Conservation (phyloP, 2,329 filamentous ascomycete genomes). For the Chrysoporthe puriensis region DNA sequence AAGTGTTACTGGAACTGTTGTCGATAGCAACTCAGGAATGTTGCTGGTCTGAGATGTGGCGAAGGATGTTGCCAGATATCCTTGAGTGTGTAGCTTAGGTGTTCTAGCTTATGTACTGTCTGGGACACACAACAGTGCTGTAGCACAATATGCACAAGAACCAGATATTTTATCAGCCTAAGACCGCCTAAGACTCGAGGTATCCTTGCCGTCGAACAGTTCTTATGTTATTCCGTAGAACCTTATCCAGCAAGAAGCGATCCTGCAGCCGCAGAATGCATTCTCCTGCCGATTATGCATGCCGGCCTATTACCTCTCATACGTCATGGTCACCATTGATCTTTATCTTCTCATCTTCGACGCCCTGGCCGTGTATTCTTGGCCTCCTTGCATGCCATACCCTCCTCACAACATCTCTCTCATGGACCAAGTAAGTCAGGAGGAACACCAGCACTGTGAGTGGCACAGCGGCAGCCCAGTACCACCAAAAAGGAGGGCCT, state of each 20-base stretch:
- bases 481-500: constrained; percentile 15
- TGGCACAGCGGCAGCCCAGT: constrained; percentile 19
- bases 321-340: background rate
- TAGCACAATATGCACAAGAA: too few relatives aligned
- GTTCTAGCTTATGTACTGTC: too few relatives aligned
- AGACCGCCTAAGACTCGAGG: too few relatives aligned
- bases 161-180: too few relatives aligned
- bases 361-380: background rate
- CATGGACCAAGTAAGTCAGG: constrained; percentile 21
- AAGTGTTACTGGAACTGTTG: constrained; percentile 34
- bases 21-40: constrained; percentile 31
- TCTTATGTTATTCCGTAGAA: background rate
- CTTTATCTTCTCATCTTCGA: background rate
- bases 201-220: background rate
- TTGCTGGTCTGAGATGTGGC: constrained; percentile 27
- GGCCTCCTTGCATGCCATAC: constrained; percentile 11
- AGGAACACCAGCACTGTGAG: constrained; percentile 21
- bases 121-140: too few relatives aligned
- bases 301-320: background rate
- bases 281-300: background rate
- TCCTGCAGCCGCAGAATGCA: background rate
- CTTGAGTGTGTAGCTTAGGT: background rate
- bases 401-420: constrained; percentile 18
- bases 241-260: background rate
- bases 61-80: background rate